A percentile compares a stretch with the other conserved stretches of the same genome.
phyloP scores from a whole-genome alignment of 2,329 filamentous ascomycete species.

The Fusarium praegraminearum region DNA sequence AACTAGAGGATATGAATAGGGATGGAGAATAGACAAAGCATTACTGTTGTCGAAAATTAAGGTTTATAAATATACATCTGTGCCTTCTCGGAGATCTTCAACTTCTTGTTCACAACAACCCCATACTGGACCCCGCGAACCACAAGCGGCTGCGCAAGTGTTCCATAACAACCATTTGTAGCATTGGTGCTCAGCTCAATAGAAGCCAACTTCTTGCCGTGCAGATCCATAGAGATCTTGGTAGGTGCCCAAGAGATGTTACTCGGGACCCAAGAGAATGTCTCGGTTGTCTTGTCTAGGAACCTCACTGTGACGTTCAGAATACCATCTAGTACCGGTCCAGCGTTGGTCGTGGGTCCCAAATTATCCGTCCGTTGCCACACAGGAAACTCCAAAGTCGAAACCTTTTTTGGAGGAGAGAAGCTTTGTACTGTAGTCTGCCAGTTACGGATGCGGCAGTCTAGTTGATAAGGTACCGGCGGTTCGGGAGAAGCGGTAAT shows the following conservation, averaged over 20 bases:
- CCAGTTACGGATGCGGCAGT: background rate
- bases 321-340: background rate
- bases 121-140: background rate
- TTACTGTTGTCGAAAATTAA: rapidly evolving
- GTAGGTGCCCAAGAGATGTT: background rate
- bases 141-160: background rate
- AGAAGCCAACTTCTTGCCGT: background rate
- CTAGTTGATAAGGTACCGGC: background rate
- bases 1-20: background rate
- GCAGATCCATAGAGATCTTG: background rate
- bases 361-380: background rate
- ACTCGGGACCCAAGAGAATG: background rate
- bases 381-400: background rate
- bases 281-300: background rate
- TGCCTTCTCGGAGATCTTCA: background rate
- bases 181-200: background rate
- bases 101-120: background rate
- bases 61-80: background rate
- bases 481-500: background rate
- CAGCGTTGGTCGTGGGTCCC: background rate
- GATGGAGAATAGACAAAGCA: background rate
- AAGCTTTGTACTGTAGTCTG: background rate
- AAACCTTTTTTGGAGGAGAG: background rate
- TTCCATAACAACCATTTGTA: background rate
- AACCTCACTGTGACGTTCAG: background rate